phyloP scores from a whole-genome alignment of 257 asterid genomes.

The Knoxia roxburghii region DNA sequence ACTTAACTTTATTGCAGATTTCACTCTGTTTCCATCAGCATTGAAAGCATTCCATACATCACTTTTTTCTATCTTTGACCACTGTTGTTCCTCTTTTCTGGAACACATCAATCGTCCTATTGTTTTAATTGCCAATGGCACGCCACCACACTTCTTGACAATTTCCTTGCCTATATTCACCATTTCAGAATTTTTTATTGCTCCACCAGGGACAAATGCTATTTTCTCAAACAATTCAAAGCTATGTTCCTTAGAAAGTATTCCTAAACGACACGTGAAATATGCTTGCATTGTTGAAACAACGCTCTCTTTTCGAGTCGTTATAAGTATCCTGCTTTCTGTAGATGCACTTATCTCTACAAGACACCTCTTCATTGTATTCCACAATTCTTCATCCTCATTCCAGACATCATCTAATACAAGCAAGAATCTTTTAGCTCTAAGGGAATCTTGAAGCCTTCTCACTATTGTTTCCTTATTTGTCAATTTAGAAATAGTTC shows the following conservation, averaged over 20 bases:
- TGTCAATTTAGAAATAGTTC: no score
- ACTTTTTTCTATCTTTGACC: not conserved
- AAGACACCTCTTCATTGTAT: constrained; percentile 32
- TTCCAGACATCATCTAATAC: not conserved
- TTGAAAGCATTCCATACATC: not conserved
- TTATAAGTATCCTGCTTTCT: constrained; percentile 52
- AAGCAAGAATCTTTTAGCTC: no score
- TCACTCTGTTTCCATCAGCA: not conserved
- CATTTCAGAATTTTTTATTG: not conserved
- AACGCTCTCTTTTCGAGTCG: constrained; percentile 47
- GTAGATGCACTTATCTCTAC: constrained; percentile 24
- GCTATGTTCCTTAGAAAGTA: not conserved
- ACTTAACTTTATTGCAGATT: constrained; percentile 14
- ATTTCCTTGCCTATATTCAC: not conserved
- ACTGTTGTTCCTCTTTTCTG: not conserved
- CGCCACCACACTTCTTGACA: constrained; percentile 1
- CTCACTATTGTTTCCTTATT: no score
- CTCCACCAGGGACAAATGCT: not conserved
- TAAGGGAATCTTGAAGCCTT: no score
- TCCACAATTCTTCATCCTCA: constrained; percentile 19
- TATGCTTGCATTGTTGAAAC: constrained; percentile 32
- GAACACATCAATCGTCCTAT: not conserved
- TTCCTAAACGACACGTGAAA: not conserved
- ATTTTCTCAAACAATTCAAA: constrained; percentile 4
- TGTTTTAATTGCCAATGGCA: constrained; percentile 6